A percentile compares a stretch with the other conserved stretches of the same genome.
Evolutionary conservation across 2,329 filamentous ascomycete species (phyloP).

Genomic region (Scopulariopsis brevicaulis): DNA sequence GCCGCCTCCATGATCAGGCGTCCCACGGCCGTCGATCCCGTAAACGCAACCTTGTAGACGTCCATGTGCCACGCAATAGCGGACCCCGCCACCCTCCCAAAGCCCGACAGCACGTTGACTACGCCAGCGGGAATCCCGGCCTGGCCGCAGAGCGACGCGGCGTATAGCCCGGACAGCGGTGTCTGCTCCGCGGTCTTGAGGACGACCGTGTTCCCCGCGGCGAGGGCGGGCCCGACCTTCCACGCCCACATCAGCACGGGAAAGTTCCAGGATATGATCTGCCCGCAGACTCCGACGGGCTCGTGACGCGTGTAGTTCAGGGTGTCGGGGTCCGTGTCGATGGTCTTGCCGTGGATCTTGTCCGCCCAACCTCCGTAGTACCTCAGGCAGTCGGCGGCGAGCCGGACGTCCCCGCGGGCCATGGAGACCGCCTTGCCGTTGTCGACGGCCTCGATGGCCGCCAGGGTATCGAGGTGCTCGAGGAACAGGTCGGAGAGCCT

Average conservation of each 20-base stretch:
- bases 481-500: slow-evolving; percentile 75
- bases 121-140: slow-evolving; percentile 71
- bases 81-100: slow-evolving; percentile 68
- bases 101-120: slow-evolving; percentile 66
- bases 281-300: slow-evolving; percentile 73
- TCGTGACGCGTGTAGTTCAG: too few species aligned
- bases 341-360: slow-evolving; percentile 81
- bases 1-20: slow-evolving; percentile 73
- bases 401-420: slow-evolving; percentile 63
- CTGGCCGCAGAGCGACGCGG: slow-evolving; percentile 57
- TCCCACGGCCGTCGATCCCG: slow-evolving; percentile 63
- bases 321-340: slow-evolving; percentile 67
- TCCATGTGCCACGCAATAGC: slow-evolving; percentile 68
- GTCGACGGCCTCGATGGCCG: slow-evolving; percentile 77
- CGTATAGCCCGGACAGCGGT: slow-evolving; percentile 57
- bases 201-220: slow-evolving; percentile 61
- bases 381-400: slow-evolving; percentile 59
- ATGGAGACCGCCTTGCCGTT: slow-evolving; percentile 73
- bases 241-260: slow-evolving; percentile 70
- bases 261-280: slow-evolving; percentile 89
- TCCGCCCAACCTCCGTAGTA: slow-evolving; percentile 77
- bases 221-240: slow-evolving; percentile 70
- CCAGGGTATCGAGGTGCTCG: slow-evolving; percentile 65
- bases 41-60: slow-evolving; percentile 76
- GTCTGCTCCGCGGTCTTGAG: slow-evolving; percentile 72